A percentile compares a stretch with the other conserved stretches of the same genome.
phyloP scores from a whole-genome alignment of 2,329 filamentous ascomycete species.

The Talaromyces sp. region DNA sequence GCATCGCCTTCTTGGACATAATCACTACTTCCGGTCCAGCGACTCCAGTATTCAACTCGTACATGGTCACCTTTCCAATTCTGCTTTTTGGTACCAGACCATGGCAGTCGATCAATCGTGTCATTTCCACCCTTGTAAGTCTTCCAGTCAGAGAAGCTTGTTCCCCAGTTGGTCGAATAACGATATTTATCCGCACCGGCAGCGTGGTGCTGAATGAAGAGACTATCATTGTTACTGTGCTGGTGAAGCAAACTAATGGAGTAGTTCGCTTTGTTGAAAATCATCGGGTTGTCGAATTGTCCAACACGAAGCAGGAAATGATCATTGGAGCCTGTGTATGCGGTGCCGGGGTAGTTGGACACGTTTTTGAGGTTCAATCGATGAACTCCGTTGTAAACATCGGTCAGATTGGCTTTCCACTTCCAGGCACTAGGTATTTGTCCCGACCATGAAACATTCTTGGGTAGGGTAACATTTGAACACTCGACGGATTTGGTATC shows the following conservation, averaged over 20 bases:
- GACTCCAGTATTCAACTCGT: constrained; percentile 65
- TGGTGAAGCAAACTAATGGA: constrained; percentile 56
- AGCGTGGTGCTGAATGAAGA: constrained; percentile 60
- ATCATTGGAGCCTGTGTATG: constrained; percentile 57
- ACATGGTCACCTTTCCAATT: constrained; percentile 65
- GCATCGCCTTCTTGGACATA: constrained; percentile 63
- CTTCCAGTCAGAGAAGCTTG: constrained; percentile 61
- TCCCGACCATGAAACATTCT: constrained; percentile 47
- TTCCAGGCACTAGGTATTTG: constrained; percentile 58
- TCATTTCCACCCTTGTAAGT: constrained; percentile 57
- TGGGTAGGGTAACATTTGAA: constrained; percentile 37
- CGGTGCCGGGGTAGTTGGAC: constrained; percentile 40
- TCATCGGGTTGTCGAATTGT: constrained; percentile 59
- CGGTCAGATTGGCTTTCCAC: constrained; percentile 55
- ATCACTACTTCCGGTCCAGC: constrained; percentile 60
- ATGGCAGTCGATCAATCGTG: constrained; percentile 52
- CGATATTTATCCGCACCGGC: constrained; percentile 65
- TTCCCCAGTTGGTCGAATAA: constrained; percentile 65
- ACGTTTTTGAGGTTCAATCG: constrained; percentile 60
- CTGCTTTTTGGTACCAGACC: constrained; percentile 62
- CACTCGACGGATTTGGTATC: constrained; percentile 52
- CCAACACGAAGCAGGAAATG: constrained; percentile 66
- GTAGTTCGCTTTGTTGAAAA: constrained; percentile 63
- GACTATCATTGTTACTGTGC: constrained; percentile 41
- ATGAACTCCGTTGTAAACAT: constrained; percentile 65